Evolutionary conservation across 805 yeast species (phyloP), one percentile per base, ranked within the genome.

Genomic region (Ogataea methanolica): DNA sequence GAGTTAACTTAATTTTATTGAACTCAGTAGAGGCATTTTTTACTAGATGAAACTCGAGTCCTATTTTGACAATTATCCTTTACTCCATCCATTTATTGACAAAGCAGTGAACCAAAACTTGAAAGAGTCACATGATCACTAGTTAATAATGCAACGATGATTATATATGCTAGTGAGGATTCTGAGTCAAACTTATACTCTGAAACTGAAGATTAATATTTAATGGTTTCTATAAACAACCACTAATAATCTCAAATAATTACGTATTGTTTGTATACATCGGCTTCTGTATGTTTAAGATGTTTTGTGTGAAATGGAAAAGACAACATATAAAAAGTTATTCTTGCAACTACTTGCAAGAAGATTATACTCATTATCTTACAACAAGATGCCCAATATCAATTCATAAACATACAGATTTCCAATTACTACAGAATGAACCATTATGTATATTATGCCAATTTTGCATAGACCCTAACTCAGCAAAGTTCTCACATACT

Each of bases 331-430:
- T 76, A 72, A 82, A 50, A 69, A 86, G 36, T 68, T 82, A n/a
- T 84, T 88, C 86, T 85, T 90, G 91, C 71, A 79, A 52, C 65
- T 83, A 34, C 84, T 80, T 62, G 78, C 76, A 51, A 79, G 83
- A 56, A 66, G 87, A 11, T 71, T 75, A 41, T 75, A 78, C 5
- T 78, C 87, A 9, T 41, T 46, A 52, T 71, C 78, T 51, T 79
- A 81, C 63, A 91, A 91, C n/a, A 70, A 90, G 42, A 89, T 92
- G 0, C 66, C 75, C 4, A 71, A 74, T 50, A 82, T 86, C 45
- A 83, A 81, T 1, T 60, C 72, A 21, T 83, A 77, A 0, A 91
- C 85, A 61, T 82, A 36, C 16, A 29, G 36, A 3, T 26, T 39
- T 7, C 16, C 23, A 11, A 31, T 29, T 26, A 2, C 85, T 52